phyloP scores from a whole-genome alignment of 371 early-diverging fungal genomes.

The Mucor piriformis region DNA sequence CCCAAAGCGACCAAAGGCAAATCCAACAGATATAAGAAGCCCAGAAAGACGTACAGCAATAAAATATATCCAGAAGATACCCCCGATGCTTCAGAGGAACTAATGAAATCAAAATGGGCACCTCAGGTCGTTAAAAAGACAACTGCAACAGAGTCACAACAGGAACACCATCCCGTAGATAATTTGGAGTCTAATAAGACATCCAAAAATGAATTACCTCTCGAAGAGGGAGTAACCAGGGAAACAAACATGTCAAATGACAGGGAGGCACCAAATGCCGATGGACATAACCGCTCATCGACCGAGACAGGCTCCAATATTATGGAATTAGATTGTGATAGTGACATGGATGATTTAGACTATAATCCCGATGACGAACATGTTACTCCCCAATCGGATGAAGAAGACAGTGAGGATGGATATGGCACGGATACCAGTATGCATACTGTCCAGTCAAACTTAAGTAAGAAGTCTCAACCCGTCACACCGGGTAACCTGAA shows the following conservation, averaged over 20 bases:
- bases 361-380: background rate
- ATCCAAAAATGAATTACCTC: no score
- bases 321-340: background rate
- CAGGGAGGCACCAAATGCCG: no score
- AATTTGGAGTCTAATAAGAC: no score
- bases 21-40: background rate
- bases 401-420: background rate
- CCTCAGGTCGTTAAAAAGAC: background rate
- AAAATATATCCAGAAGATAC: background rate
- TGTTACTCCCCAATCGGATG: background rate
- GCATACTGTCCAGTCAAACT: background rate
- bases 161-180: no score
- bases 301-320: constrained; percentile 12
- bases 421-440: background rate
- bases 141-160: background rate
- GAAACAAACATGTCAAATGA: no score
- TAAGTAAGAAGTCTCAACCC: background rate
- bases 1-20: background rate
- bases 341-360: background rate
- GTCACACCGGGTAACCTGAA: background rate
- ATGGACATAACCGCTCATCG: no score
- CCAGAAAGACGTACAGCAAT: background rate
- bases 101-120: background rate
- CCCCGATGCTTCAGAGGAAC: background rate
- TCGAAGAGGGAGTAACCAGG: no score